Conservation (phyloP, 495 filamentous ascomycete species). For the Saxophila tyrrhenica region DNA sequence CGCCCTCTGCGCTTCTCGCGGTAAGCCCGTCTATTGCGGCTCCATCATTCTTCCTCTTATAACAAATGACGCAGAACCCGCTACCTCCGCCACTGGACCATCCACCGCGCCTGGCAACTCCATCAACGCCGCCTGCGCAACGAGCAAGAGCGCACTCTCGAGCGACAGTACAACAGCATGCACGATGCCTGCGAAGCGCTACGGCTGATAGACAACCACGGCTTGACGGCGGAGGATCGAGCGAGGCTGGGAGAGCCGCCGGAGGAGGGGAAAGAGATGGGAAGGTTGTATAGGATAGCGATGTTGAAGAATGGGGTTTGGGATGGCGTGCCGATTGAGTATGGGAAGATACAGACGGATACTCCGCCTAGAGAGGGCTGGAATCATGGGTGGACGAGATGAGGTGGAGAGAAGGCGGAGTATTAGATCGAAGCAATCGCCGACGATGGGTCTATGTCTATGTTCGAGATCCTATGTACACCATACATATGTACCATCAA, state of each 20-base stretch:
- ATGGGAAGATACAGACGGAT: slow-evolving; percentile 72
- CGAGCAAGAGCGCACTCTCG: slow-evolving; percentile 48
- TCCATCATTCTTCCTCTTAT: no score
- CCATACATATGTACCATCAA: background rate
- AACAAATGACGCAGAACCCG: slow-evolving; percentile 50
- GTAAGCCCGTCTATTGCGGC: slow-evolving; percentile 1
- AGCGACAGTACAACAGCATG: slow-evolving; percentile 73
- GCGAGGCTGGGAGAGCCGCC: slow-evolving; percentile 42
- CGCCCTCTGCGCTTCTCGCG: slow-evolving; percentile 77
- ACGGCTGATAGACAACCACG: slow-evolving; percentile 34
- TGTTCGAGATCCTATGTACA: no score
- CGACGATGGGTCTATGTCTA: no score
- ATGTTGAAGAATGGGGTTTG: slow-evolving; percentile 78
- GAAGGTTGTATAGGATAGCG: slow-evolving; percentile 69
- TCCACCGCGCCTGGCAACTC: slow-evolving; percentile 87
- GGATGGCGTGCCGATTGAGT: slow-evolving; percentile 69
- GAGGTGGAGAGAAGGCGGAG: no score
- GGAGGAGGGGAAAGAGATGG: slow-evolving; percentile 50
- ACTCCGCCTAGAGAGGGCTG: slow-evolving; percentile 59
- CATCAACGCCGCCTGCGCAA: slow-evolving; percentile 53
- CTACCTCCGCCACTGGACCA: slow-evolving; percentile 93
- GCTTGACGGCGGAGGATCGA: slow-evolving; percentile 25
- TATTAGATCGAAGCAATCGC: no score
- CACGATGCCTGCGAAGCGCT: slow-evolving; percentile 68
- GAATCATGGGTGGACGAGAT: slow-evolving; percentile 61